Conservation (phyloP, 225 moss, liverwort and hornwort species). For the Pleurozium schreberi region DNA sequence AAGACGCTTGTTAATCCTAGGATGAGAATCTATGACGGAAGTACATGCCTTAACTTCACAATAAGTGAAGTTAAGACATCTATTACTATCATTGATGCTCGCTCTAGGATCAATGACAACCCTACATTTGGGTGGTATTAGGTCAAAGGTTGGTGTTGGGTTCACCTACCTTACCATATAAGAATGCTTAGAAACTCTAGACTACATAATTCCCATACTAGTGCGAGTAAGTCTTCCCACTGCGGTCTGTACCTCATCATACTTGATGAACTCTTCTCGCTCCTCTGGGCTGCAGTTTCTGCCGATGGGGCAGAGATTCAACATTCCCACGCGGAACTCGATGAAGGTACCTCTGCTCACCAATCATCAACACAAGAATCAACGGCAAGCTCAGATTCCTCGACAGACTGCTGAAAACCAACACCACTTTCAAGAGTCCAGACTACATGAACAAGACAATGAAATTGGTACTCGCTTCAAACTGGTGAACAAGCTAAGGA, state of each 20-base stretch:
- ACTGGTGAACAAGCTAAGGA: not conserved
- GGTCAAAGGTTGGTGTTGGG: too few species aligned
- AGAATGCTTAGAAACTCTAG: not conserved
- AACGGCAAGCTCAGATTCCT: not conserved
- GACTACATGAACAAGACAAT: too few species aligned
- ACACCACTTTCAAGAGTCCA: not conserved
- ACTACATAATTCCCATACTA: too few species aligned
- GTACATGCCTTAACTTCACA: too few species aligned
- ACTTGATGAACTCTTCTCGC: slow-evolving; percentile 68
- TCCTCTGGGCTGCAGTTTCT: slow-evolving; percentile 75
- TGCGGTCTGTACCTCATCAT: slow-evolving; percentile 45
- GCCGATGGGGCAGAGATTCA: slow-evolving; percentile 76
- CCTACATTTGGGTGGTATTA: too few species aligned
- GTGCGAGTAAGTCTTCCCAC: not conserved
- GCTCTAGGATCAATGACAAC: too few species aligned
- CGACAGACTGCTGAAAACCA: not conserved
- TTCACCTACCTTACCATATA: too few species aligned
- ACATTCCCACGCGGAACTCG: slow-evolving; percentile 74
- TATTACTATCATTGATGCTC: too few species aligned
- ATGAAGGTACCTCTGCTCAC: slow-evolving; percentile 66
- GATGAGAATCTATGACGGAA: too few species aligned
- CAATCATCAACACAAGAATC: not conserved
- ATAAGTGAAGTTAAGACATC: too few species aligned
- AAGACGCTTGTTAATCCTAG: too few species aligned
- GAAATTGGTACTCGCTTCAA: not conserved